Base-by-base conservation (phyloP, 116 monocot genomes). In the Trichopus zeylanicus region DNA sequence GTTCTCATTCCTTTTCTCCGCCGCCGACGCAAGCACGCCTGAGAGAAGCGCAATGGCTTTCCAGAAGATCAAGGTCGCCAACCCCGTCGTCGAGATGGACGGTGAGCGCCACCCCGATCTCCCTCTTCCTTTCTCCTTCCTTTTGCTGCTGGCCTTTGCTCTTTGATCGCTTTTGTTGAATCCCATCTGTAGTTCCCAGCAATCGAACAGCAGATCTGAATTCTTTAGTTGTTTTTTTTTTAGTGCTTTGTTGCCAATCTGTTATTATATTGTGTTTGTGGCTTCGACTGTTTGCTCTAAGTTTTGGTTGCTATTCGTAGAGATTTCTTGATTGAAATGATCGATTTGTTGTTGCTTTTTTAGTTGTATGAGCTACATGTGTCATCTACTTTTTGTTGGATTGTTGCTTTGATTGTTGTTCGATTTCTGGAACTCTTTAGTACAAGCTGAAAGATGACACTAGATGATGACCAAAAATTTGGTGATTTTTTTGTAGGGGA, bases 41-140 rank as follows among this genome's bases (percentile, higher is more conserved):
- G 42, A 0, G 42, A 42, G 34, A 35, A 35, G 5, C 34, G 19
- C 34, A 24, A 88, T 82, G 87, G 76, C 70, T 66, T 75, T 76
- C 64, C 70, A 83, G 63, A 88, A 83, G 83, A 88, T 88, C 79
- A 74, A 68, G 58, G 87, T 88, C 53, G 67, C 58, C n/a, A 88
- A 83, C 57, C 79, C 87, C 22, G 65, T 88, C 63, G 87, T 88
- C 57, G 87, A 88, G 71, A 88, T 88, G 87, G 87, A 88, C 73
- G 87, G 87, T 88, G 60, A 70, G 70, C 22, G 22, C 29, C 53
- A 8, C 58, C 55, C 56, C 27, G 31, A n/a, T 59, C 59, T 72
- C 35, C 29, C 30, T 54, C 26, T 53, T 21, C 26, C 1, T 63
- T 19, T n/a, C 16, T 29, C 32, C 5, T 51, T 27, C 16, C 10